Percentiles rank a stretch among this genome's conserved stretches.
These are phyloP conservation scores for Colletotrichum melonis DNA, from an alignment of 2,329 filamentous ascomycete species.

Conservation along the genomic window DNA sequence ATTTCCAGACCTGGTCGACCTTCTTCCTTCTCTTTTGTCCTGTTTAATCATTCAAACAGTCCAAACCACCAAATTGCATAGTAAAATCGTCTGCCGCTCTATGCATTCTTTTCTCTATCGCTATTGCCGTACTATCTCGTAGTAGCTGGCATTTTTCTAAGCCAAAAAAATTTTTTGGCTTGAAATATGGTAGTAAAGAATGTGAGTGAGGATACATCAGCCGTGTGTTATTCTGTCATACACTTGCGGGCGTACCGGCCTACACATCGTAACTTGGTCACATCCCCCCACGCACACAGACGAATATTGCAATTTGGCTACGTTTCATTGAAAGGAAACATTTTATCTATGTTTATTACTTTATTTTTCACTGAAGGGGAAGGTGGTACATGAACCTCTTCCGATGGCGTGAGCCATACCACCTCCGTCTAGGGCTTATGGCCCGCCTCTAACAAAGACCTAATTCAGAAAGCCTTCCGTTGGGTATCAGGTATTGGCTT, in stretches of 20 bases:
- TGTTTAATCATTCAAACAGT: neutral
- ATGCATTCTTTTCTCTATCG: too few relatives aligned
- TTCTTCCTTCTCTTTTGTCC: neutral
- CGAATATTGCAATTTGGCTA: neutral
- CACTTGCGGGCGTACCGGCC: neutral
- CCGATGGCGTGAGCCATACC: neutral
- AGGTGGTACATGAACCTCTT: neutral
- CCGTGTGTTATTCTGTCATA: too few relatives aligned
- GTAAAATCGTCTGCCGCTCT: too few relatives aligned
- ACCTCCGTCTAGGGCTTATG: neutral
- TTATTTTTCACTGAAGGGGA: neutral
- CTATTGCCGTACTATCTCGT: too few relatives aligned
- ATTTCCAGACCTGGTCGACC: slow-evolving; percentile 7
- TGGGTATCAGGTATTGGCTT: slow-evolving; percentile 16
- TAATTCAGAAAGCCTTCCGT: neutral
- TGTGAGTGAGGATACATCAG: too few relatives aligned
- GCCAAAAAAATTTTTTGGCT: too few relatives aligned
- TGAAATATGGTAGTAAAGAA: too few relatives aligned
- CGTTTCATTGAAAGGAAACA: neutral
- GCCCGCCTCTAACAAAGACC: neutral
- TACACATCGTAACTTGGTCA: neutral
- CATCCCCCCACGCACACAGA: neutral
- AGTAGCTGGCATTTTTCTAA: too few relatives aligned
- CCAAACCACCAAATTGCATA: too few relatives aligned
- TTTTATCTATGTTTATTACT: neutral